A percentile compares a stretch with the other conserved stretches of the same genome.
phyloP scores from a whole-genome alignment of 176 grass and related monocot genomes.

The Thinopyrum elongatum region DNA sequence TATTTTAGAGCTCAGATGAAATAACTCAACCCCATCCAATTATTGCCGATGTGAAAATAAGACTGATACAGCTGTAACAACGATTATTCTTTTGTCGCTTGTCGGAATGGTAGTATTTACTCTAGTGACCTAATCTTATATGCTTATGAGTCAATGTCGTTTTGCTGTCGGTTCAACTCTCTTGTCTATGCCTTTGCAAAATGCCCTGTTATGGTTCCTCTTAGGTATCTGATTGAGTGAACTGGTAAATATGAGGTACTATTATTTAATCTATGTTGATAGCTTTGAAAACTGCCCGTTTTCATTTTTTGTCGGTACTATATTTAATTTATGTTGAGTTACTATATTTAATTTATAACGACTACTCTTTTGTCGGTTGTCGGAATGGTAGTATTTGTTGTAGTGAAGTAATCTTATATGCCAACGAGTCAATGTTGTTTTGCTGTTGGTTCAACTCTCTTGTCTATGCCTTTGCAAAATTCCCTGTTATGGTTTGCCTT shows the following conservation, averaged over 20 bases:
- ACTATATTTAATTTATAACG: too few species aligned
- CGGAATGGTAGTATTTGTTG: neutral
- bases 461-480: neutral
- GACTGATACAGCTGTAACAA: neutral
- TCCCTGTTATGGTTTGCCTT: constrained; percentile 1
- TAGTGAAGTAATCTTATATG: neutral
- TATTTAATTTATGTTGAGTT: too few species aligned
- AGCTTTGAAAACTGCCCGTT: too few species aligned
- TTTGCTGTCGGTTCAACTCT: constrained; percentile 11
- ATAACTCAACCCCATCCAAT: neutral
- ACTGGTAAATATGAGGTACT: neutral
- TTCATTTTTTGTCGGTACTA: too few species aligned
- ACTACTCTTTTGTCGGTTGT: neutral
- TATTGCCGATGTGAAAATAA: neutral
- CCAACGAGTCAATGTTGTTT: constrained; percentile 1
- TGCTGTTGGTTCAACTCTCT: constrained; percentile 1
- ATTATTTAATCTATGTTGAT: constrained; percentile 9
- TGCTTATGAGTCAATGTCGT: neutral
- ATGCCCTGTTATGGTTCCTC: constrained; percentile 16
- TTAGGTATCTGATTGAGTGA: neutral
- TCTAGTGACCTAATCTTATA: constrained; percentile 1
- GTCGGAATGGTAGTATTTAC: neutral
- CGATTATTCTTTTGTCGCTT: neutral
- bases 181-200: neutral
- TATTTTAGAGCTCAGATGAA: constrained; percentile 3